phyloP scores from a whole-genome alignment of 2,329 filamentous ascomycete species.

The Botrytis porri region DNA sequence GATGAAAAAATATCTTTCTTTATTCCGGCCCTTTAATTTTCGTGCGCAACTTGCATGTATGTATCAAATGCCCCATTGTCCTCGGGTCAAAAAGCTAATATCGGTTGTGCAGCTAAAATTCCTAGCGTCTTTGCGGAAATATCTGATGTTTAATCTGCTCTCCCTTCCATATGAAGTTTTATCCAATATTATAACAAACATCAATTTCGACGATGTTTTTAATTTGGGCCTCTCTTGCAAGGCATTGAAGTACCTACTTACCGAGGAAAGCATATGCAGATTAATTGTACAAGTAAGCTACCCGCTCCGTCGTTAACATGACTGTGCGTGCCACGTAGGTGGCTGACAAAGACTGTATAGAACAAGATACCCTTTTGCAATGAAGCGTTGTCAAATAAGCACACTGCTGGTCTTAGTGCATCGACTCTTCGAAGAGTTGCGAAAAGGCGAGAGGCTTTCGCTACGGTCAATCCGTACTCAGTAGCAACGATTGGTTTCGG shows the following conservation, averaged over 20 bases:
- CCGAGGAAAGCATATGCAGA: slow-evolving; percentile 36
- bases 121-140: not conserved
- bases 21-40: not conserved
- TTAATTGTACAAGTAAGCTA: slow-evolving; percentile 32
- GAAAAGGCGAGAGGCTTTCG: slow-evolving; percentile 59
- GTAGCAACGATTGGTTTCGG: slow-evolving; percentile 58
- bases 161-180: slow-evolving; percentile 37
- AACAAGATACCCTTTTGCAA: slow-evolving; percentile 33
- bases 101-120: not conserved
- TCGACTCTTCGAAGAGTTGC: slow-evolving; percentile 57
- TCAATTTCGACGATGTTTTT: slow-evolving; percentile 37
- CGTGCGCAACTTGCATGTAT: not conserved
- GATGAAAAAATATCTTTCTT: not conserved
- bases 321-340: not conserved
- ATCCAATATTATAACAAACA: slow-evolving; percentile 30
- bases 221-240: slow-evolving; percentile 33
- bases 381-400: slow-evolving; percentile 30
- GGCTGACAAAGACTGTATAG: slow-evolving; percentile 22
- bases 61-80: not conserved
- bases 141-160: slow-evolving; percentile 32
- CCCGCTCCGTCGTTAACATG: not conserved
- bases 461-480: slow-evolving; percentile 60
- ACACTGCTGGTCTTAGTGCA: slow-evolving; percentile 42
- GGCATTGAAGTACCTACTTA: slow-evolving; percentile 30
- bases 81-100: not conserved